These are phyloP conservation scores for Talaromyces marneffei DNA, from an alignment of 2,329 filamentous ascomycete genomes.

Conservation along the genomic window DNA sequence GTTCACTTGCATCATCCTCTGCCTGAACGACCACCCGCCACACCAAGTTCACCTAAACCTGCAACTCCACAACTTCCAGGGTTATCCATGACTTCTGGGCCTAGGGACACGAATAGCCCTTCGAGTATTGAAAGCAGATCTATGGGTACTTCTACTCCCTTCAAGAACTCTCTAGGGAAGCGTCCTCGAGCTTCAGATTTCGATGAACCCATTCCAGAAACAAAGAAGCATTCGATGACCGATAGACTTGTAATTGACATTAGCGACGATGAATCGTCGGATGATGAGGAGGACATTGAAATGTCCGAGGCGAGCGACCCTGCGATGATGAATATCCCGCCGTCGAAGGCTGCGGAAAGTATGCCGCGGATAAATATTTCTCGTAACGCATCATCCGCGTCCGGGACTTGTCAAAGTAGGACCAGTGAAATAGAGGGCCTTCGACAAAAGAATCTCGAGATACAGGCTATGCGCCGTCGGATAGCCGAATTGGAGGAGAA, in stretches of 20 bases:
- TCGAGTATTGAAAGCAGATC: slow-evolving; percentile 3
- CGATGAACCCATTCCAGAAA: slow-evolving; percentile 48
- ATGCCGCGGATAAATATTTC: not conserved
- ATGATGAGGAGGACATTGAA: slow-evolving; percentile 26
- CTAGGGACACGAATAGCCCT: slow-evolving; percentile 13
- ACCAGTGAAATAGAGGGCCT: slow-evolving; percentile 40
- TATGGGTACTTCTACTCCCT: not conserved
- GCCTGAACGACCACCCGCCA: slow-evolving; percentile 32
- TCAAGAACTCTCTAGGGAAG: slow-evolving; percentile 40
- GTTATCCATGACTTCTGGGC: slow-evolving; percentile 34
- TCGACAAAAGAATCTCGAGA: slow-evolving; percentile 44
- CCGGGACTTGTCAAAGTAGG: slow-evolving; percentile 33
- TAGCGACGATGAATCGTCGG: slow-evolving; percentile 61
- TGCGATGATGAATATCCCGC: not conserved
- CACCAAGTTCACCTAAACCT: slow-evolving; percentile 19
- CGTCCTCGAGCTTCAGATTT: slow-evolving; percentile 66
- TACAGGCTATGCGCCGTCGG: slow-evolving; percentile 42
- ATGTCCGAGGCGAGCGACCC: slow-evolving; percentile 24
- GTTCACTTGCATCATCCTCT: slow-evolving; percentile 32
- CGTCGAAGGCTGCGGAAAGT: not conserved
- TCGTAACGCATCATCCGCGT: slow-evolving; percentile 21
- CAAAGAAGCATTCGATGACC: slow-evolving; percentile 56
- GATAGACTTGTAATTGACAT: slow-evolving; percentile 74
- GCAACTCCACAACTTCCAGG: slow-evolving; percentile 43
- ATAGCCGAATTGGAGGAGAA: slow-evolving; percentile 46